Conservation (phyloP, 768 basidiomycete genomes). For the Nevesoporus exiguus region DNA sequence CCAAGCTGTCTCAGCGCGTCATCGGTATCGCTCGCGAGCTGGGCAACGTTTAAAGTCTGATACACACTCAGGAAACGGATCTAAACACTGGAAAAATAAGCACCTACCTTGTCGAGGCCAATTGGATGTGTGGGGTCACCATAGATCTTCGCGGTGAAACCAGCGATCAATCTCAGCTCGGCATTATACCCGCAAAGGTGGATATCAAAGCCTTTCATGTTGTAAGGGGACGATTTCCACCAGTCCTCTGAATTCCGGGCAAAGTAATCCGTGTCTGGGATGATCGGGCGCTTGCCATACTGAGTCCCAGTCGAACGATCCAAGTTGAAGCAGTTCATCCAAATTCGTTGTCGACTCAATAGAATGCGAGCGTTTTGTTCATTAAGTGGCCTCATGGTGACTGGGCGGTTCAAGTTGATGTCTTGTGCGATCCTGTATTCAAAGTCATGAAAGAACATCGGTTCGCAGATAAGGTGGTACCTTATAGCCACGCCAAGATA, state of each 20-base stretch:
- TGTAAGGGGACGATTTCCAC: slow-evolving; percentile 67
- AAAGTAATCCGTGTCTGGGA: slow-evolving; percentile 73
- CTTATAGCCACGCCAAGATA: slow-evolving; percentile 87
- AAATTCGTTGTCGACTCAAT: slow-evolving; percentile 84
- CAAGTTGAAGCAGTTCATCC: slow-evolving; percentile 88
- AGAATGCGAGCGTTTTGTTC: slow-evolving; percentile 83
- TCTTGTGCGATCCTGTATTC: slow-evolving; percentile 74
- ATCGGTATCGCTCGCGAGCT: slow-evolving; percentile 62
- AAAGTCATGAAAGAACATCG: slow-evolving; percentile 4
- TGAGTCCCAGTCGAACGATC: slow-evolving; percentile 87
- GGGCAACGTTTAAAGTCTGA: slow-evolving; percentile 62
- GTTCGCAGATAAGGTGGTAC: slow-evolving; percentile 33
- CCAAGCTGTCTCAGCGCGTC: slow-evolving; percentile 60
- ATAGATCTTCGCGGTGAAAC: slow-evolving; percentile 62
- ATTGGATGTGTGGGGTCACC: slow-evolving; percentile 72
- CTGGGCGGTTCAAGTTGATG: slow-evolving; percentile 80
- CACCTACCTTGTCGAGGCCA: slow-evolving; percentile 65
- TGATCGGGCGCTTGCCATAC: slow-evolving; percentile 84
- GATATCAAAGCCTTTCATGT: slow-evolving; percentile 73
- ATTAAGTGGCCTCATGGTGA: slow-evolving; percentile 67
- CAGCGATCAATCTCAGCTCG: slow-evolving; percentile 61
- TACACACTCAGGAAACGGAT: slow-evolving; percentile 1
- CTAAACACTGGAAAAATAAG: background rate
- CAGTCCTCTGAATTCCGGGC: slow-evolving; percentile 66
- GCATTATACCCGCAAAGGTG: slow-evolving; percentile 77